Base-by-base conservation (phyloP, 768 basidiomycete species). In the Termitomyces sp. region DNA sequence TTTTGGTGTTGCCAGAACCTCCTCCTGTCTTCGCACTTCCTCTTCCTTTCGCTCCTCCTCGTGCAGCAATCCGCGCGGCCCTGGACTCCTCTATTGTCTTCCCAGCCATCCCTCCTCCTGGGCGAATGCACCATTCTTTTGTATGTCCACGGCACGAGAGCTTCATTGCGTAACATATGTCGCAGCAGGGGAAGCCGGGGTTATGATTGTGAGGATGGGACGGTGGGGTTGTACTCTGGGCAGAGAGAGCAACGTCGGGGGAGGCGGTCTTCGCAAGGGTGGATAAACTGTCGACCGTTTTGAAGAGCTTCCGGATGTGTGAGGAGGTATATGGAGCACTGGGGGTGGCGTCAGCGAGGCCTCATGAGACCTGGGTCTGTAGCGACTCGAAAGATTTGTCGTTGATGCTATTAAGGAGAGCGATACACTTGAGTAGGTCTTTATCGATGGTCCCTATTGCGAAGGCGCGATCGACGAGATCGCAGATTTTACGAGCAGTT, bases 351-450 rank as follows among this genome's bases (percentile, higher is more conserved):
- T 43, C 48, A 13, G 63, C 45, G 38, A 67, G 57, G 3, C 58
- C 58, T 3, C 38, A 58, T 0, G 24, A 58, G 16, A 58, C 55
- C 55, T 22, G 62, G 50, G 14, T 57, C 51, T 14, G 61, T 48
- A 45, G 46, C 30, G 16, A 45, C 50, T 63, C 45, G 1, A 53
- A 55, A 10, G 53, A 56, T 18, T 50, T 20, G 28, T 55, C 43
- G 14, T 57, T 54, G 4, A 64, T 60, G 16, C 44, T n/a, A n/a
- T 64, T 61, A 0, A 65, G 59, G 4, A 63, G 14, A 0, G 53
- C 38, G 8, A 61, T 62, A 6, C 60, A 56, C 5, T 56, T 61
- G 20, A 64, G 63, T 1, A 65, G 44, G 10, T 65, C 61, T 0
- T 22, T 7, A 22, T 45, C 56, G 24, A 65, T 54, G 2, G 40